Evolutionary conservation across 2,329 filamentous ascomycete genomes (phyloP).

Genomic region (Beauveria australis): DNA sequence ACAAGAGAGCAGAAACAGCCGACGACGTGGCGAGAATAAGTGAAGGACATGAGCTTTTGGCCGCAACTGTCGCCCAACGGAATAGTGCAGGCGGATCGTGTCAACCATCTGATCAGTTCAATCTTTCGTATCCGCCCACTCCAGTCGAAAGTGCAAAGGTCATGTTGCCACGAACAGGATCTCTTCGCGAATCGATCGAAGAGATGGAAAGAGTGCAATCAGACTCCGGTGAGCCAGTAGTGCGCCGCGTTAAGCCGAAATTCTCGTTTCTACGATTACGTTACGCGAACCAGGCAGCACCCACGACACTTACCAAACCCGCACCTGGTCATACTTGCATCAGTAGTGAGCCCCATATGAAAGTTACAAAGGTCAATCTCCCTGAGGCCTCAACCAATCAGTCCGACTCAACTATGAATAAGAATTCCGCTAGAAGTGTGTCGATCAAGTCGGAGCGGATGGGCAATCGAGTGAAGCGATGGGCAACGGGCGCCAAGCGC

Average conservation of each 20-base stretch:
- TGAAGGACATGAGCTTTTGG: neutral
- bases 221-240: neutral
- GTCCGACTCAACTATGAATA: neutral
- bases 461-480: constrained; percentile 23
- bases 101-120: constrained; percentile 26
- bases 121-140: constrained; percentile 25
- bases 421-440: constrained; percentile 4
- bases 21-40: neutral
- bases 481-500: constrained; percentile 26
- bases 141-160: constrained; percentile 11
- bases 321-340: neutral
- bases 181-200: neutral
- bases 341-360: neutral
- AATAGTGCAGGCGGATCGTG: constrained; percentile 11
- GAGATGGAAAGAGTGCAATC: neutral
- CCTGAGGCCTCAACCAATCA: neutral
- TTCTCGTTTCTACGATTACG: constrained; percentile 9
- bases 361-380: neutral
- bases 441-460: constrained; percentile 16
- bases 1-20: constrained; percentile 12
- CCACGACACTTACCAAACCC: neutral
- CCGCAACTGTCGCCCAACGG: constrained; percentile 12
- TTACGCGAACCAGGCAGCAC: neutral
- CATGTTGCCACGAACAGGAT: constrained; percentile 11
- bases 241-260: constrained; percentile 2